A percentile compares a stretch with the other conserved stretches of the same genome.
These are phyloP conservation scores for Solanum pinnatisectum DNA, from an alignment of 257 asterid species.

Conservation along the genomic window DNA sequence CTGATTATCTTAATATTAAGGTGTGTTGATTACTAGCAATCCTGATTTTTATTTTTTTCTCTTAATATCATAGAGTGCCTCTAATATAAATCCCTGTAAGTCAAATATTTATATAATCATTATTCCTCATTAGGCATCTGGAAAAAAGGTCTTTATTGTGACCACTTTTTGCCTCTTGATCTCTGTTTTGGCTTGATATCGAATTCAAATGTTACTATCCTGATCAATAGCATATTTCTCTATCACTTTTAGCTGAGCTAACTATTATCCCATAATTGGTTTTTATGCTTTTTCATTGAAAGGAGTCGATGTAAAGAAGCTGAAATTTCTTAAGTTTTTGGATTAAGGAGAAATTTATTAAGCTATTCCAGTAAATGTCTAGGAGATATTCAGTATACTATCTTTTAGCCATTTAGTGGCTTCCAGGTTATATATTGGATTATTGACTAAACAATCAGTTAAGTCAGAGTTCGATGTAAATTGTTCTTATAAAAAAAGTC, in stretches of 20 bases:
- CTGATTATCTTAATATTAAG: constrained; percentile 92
- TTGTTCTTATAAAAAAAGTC: background rate
- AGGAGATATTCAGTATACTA: background rate
- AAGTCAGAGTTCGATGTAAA: background rate
- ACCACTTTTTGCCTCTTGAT: background rate
- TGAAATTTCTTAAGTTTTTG: background rate
- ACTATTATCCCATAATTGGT: background rate
- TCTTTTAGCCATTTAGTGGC: background rate
- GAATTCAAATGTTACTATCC: background rate
- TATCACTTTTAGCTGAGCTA: background rate
- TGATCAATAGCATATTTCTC: background rate
- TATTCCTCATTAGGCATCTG: background rate
- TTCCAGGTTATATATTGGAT: background rate
- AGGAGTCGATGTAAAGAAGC: background rate
- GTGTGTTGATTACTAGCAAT: constrained; percentile 23
- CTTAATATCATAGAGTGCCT: background rate
- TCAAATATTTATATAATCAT: background rate
- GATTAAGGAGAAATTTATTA: background rate
- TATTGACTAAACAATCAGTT: background rate
- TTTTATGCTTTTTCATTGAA: background rate
- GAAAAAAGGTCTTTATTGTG: background rate
- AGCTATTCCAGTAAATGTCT: background rate
- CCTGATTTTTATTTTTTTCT: background rate
- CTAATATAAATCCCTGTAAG: background rate
- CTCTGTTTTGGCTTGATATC: background rate